These are phyloP conservation scores for Diversispora epigaea DNA, from an alignment of 192 early-diverging fungal genomes.

Conservation along the genomic window DNA sequence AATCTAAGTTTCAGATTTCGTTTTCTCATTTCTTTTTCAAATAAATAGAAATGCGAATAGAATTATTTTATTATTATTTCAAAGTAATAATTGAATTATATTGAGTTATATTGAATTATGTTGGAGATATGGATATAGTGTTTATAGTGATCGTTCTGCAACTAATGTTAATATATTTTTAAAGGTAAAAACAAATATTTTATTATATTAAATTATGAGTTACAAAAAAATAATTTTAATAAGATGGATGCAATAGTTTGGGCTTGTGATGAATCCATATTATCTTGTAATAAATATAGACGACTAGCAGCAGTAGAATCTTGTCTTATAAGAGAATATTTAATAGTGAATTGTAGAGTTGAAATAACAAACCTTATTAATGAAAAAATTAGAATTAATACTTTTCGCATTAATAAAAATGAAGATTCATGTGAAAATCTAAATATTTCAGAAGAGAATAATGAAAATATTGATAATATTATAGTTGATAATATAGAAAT, in stretches of 20 bases:
- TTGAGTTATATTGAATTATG: too few relatives aligned
- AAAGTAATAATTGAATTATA: too few relatives aligned
- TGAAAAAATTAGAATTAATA: background rate
- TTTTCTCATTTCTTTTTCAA: too few relatives aligned
- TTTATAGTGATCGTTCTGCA: too few relatives aligned
- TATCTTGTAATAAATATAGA: background rate
- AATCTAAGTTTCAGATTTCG: too few relatives aligned
- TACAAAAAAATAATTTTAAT: background rate
- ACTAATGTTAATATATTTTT: too few relatives aligned
- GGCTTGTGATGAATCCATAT: constrained; percentile 4
- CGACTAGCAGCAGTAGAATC: background rate
- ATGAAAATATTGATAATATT: background rate
- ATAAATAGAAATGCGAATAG: too few relatives aligned
- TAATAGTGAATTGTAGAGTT: background rate
- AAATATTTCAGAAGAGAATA: too few relatives aligned
- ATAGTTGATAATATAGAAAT: background rate
- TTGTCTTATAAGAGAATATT: background rate
- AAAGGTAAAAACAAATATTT: too few relatives aligned
- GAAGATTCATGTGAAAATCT: background rate
- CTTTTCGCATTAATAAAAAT: background rate
- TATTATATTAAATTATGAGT: background rate
- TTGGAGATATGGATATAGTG: too few relatives aligned
- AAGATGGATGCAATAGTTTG: background rate
- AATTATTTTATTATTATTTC: too few relatives aligned
- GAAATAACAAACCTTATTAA: background rate